Evolutionary conservation across 2,329 filamentous ascomycete genomes (phyloP).

Genomic region (Aspergillus sergii): DNA sequence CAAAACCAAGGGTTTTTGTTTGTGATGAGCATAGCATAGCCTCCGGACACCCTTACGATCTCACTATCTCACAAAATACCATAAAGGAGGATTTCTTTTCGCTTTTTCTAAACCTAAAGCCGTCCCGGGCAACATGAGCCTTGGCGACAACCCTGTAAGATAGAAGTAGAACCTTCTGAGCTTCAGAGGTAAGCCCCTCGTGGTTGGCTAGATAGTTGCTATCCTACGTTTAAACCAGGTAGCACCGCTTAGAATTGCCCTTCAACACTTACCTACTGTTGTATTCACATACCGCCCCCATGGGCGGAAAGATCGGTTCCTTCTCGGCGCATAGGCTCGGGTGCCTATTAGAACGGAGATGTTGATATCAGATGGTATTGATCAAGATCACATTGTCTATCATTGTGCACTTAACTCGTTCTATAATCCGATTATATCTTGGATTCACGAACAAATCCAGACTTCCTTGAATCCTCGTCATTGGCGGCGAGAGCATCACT

Average conservation of each 20-base stretch:
- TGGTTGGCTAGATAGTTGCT: not conserved
- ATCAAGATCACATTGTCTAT: not conserved
- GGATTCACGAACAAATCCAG: conserved; percentile 38
- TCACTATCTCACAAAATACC: conserved; percentile 41
- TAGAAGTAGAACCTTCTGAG: not conserved
- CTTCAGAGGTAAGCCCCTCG: not conserved
- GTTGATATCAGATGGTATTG: not conserved
- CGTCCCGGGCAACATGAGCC: not conserved
- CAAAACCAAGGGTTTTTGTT: conserved; percentile 40
- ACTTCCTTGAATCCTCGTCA: conserved; percentile 21
- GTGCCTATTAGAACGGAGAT: not conserved
- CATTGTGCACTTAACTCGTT: not conserved
- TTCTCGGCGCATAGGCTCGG: not conserved
- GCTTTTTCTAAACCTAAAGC: conserved; percentile 4
- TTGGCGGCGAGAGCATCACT: conserved; percentile 40
- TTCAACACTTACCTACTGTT: not conserved
- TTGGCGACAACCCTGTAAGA: not conserved
- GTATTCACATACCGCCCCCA: not conserved
- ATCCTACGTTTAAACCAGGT: not conserved
- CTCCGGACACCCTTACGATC: conserved; percentile 42
- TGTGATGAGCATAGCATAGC: conserved; percentile 40
- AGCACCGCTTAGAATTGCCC: not conserved
- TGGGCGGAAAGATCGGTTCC: not conserved
- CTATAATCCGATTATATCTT: conserved; percentile 31
- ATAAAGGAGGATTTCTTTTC: conserved; percentile 32